These are phyloP conservation scores for Leptographium lundbergii DNA, from an alignment of 2,329 filamentous ascomycete genomes.

Conservation along the genomic window DNA sequence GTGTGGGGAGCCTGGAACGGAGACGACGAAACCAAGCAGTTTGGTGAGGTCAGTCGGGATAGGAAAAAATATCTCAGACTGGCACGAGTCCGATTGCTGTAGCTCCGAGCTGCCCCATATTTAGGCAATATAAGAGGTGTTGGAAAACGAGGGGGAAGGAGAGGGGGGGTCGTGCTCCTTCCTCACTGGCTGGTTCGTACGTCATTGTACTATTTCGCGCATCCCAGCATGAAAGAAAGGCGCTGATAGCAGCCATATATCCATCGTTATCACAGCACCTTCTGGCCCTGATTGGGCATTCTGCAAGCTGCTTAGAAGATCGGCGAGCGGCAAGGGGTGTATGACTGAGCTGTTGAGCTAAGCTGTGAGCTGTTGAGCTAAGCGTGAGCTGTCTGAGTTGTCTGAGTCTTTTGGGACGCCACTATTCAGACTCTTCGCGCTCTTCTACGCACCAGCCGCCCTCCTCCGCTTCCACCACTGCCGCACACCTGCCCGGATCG, in stretches of 20 bases:
- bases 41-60: not conserved
- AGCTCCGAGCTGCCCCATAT: not conserved
- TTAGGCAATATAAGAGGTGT: not conserved
- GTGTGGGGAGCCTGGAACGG: not conserved
- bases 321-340: not conserved
- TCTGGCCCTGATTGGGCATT: not conserved
- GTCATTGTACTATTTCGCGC: not conserved
- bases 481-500: not conserved
- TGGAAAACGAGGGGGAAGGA: not conserved
- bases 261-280: not conserved
- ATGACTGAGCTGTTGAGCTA: not conserved
- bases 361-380: too few relatives aligned
- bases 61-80: not conserved
- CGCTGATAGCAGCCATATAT: not conserved
- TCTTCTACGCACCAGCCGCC: not conserved
- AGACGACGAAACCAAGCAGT: not conserved
- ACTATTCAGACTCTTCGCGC: not conserved
- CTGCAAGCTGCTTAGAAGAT: not conserved
- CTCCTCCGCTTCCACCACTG: not conserved
- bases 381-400: not conserved
- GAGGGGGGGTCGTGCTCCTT: not conserved
- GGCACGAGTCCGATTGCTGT: not conserved
- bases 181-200: not conserved
- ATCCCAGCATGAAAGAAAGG: not conserved
- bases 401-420: not conserved